Evolutionary conservation across 1,284 basidiomycete species (phyloP), one percentile per base, ranked within the genome.

Genomic region (Cryptococcus maquisensis): DNA sequence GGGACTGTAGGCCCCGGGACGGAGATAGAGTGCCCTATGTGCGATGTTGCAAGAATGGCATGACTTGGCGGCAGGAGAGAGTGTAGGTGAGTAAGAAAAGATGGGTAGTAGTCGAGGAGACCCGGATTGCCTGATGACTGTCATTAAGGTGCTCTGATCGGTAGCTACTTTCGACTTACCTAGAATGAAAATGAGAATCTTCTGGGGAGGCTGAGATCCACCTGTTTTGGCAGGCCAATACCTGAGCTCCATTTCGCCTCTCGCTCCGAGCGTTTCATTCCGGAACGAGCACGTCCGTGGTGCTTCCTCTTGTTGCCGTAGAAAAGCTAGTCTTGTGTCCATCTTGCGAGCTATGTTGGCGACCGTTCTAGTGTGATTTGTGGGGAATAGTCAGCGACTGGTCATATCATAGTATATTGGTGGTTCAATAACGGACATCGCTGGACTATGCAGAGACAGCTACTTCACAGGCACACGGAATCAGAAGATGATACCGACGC

Each of bases 101-200:
- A 63, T 20, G 63, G 61, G 58, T 78, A 78, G 62, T 74, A 78
- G 44, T 66, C 65, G 8, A 74, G 54, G 21, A 75, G 56, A n/a
- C 74, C 75, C 5, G 75, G 74, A 57, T 77, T 77, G 37, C 75
- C 75, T 75, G 48, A 23, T 37, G 20, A 2, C 2, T 16, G 38
- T 51, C 26, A 51, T 26, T 39, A 36, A 4, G n/a, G 24, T 3
- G 3, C 39, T 46, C 24, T 32, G 18, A 16, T 9, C 18, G n/a
- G 23, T n/a, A 24, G 20, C 7, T 16, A 21, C 7, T 40, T 6
- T 9, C 10, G 13, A 48, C 65, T 45, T 40, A 71, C 72, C 72
- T 4, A 69, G 64, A 4, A 73, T 60, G 58, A 71, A 72, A n/a
- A 73, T 24, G 3, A 58, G 60, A 9, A 73, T 41, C 15, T 65